phyloP scores from a whole-genome alignment of 306 rosid genomes.

The Potentilla sterilis region DNA sequence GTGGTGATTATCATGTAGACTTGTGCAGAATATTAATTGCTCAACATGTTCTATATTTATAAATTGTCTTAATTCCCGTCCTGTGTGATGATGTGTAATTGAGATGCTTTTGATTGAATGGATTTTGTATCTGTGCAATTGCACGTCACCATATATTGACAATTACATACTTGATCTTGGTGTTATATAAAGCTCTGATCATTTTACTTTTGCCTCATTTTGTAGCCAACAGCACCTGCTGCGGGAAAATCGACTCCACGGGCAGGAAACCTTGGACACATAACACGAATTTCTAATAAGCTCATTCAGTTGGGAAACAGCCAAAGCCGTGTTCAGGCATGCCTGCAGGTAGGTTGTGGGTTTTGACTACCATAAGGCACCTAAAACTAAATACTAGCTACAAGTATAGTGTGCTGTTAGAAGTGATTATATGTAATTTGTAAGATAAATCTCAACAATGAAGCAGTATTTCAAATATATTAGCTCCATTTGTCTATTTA shows the following conservation, averaged over 20 bases:
- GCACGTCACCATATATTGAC: slow-evolving; percentile 1
- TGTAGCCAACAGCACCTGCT: slow-evolving; percentile 78
- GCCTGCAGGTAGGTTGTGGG: slow-evolving; percentile 66
- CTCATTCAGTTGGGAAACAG: slow-evolving; percentile 65
- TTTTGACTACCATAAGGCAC: slow-evolving; percentile 6
- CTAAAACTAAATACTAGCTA: background rate
- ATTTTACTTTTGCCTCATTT: slow-evolving; percentile 23
- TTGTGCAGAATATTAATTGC: background rate
- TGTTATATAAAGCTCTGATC: slow-evolving; percentile 19
- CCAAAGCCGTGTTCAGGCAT: slow-evolving; percentile 56
- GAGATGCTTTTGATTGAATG: slow-evolving; percentile 8
- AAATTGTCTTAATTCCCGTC: slow-evolving; percentile 10
- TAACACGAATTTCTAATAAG: slow-evolving; percentile 73
- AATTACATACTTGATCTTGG: slow-evolving; percentile 7
- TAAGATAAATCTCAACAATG: background rate
- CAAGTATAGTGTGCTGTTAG: background rate
- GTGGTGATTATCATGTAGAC: slow-evolving; percentile 2
- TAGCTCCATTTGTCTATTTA: background rate
- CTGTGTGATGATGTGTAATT: slow-evolving; percentile 4
- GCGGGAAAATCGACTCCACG: slow-evolving; percentile 66
- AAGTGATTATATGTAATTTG: background rate
- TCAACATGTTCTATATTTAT: background rate
- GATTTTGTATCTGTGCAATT: slow-evolving; percentile 9
- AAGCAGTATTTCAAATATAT: background rate
- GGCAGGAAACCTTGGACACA: slow-evolving; percentile 86